Base-by-base conservation (phyloP, 257 asterid species). In the Nicotiana tomentosiformis region DNA sequence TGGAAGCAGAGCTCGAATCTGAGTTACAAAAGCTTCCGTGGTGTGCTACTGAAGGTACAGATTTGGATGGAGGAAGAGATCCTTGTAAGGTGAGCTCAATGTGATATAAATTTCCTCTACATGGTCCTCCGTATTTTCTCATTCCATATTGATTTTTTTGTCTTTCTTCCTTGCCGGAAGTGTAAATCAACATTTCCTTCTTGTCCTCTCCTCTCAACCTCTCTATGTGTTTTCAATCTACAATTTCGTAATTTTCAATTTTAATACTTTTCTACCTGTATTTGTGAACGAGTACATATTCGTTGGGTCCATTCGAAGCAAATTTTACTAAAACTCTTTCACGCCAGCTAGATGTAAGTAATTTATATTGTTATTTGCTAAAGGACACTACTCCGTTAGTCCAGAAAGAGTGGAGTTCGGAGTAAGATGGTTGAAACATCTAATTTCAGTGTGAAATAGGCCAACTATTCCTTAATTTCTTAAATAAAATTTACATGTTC, bases 21-120 rank as follows among this genome's bases (percentile, higher is more conserved):
- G 94, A 92, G 69, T 80, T 90, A 11, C 87, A 88, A 84, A 92
- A 90, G 85, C 91, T 92, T 86, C 93, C 90, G 0, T 87, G 85
- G 87, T 84, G 83, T 58, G 80, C 66, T 18, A 62, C 81, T 4
- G 90, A 89, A 83, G 77, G 84, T 76, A 84, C 66, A 6, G 81
- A 82, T 78, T 66, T 84, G 32, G 87, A 88, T 57, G 87, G 67
- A 80, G 82, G 85, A 77, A 26, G 82, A 66, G 86, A 87, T 60
- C 58, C 46, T 66, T 86, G n/a, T 26, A 74, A 81, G 87, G 93
- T 87, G 82, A 77, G 89, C 11, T 35, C 64, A 26, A 26, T 49
- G 62, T 74, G 80, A 49, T 7, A 4, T 49, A 49, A 74, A 11
- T 72, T 70, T 72, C 20, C 37, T 23, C 79, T 12, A 14, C 14